Evolutionary conservation across 139 green algal genomes (phyloP), one percentile per base, ranked within the genome.

Genomic region (Coccomyxa sp.): DNA sequence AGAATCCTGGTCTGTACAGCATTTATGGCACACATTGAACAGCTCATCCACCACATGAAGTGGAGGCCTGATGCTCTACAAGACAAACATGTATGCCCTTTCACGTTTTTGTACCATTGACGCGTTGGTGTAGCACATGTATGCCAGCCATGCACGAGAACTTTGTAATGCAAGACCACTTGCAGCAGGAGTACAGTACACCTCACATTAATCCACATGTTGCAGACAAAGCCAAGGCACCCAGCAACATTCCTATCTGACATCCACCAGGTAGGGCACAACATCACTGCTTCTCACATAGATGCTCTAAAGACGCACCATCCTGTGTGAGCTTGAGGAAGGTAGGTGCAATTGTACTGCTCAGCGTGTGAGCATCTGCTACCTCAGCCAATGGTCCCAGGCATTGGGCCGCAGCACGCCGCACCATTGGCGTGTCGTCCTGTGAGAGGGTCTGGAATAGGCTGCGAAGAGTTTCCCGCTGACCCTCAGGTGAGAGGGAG

Each of bases 341-440:
- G 12, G 97, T 82, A 8, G 91, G 84, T 78, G 98, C 86, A 22
- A 99, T 86, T 74, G 98, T 93, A n/a, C 79, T 77, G 78, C 84
- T 88, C n/a, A 97, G 83, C 29, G 82, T 84, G 10, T 97, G 88
- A 7, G 83, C 78, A 82, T 98, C 94, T 37, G 96, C 82, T 6
- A 82, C 87, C 64, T 88, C 87, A 12, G 95, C 94, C 81, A 98
- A 95, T 7, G 83, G 88, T 12, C 93, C 94, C 33, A 99, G 84
- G 78, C 95, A 94, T 64, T 95, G 88, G 0, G 95, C 93, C 38
- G 88, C 87, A 24, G 89, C 84, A 3, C 90, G 75, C n/a, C 90
- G 79, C 10, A 99, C 97, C 97, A 99, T 99, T 39, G 97, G 97
- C 35, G 97, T 99, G 75, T 99, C 97, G 78, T 99, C 97, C 24